Base-by-base conservation (phyloP, 2,329 filamentous ascomycete species). In the Penicillium sp. region DNA sequence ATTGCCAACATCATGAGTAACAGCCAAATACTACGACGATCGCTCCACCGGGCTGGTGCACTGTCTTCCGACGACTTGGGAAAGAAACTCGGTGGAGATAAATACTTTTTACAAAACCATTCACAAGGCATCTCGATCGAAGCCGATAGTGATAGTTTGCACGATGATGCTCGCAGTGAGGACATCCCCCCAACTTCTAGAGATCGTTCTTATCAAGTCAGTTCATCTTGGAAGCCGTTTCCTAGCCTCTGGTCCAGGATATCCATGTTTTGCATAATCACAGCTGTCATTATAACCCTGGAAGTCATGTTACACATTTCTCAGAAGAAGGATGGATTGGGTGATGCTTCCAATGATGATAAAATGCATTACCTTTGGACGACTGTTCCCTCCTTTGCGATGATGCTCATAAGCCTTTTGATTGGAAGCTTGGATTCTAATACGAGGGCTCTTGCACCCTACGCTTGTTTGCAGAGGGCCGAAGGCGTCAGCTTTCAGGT, bases 351-450 rank as follows among this genome's bases (percentile, higher is more conserved):
- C 0, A 10, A 11, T 9, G 26, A 43, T 28, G 44, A 18, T 21
- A 24, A 16, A 3, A 48, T 31, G 11, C 55, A 55, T 36, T 58
- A 58, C n/a, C 2, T 53, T 14, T 60, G 55, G 50, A 58, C 58
- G 6, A 39, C 55, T 5, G 28, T 58, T 9, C 52, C 58, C 13
- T 50, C 51, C 19, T 21, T 44, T 1, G 16, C 47, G 1, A 58
- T 58, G 58, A 11, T 39, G 2, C 7, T 36, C 0, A 45, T 55
- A 18, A 40, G 43, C 18, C 37, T 55, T 6, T 9, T 42, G 8
- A 47, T 55, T 13, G 46, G 24, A 7, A 55, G 33, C 10, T 46
- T 58, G 6, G 47, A 53, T 16, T 58, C 45, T 14, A 58, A 55
- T 9, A 37, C 43, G 5, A 28, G 55, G n/a, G 37, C 36, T 16